A percentile compares a stretch with the other conserved stretches of the same genome.
These are phyloP conservation scores for Danielia reshetovae DNA, from an alignment of 805 yeast genomes.

Conservation along the genomic window DNA sequence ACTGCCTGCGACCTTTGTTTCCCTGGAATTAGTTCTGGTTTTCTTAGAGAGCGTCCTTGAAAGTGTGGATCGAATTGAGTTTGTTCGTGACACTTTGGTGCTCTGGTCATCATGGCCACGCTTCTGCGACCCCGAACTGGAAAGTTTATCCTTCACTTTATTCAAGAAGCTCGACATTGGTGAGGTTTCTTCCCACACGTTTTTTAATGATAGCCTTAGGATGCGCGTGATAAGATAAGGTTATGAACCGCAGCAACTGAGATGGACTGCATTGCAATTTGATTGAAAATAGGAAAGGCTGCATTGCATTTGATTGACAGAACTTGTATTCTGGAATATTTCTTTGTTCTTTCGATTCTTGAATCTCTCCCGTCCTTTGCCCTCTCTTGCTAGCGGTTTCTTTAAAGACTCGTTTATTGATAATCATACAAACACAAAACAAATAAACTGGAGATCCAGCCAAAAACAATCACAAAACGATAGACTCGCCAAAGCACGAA, in stretches of 20 bases:
- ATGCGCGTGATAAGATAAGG: neutral
- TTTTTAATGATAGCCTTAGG: neutral
- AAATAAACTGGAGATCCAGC: conserved; percentile 3
- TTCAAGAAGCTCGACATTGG: neutral
- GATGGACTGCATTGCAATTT: too few species aligned
- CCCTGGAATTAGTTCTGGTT: too few species aligned
- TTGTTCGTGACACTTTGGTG: neutral
- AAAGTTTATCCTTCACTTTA: neutral
- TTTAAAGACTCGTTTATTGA: conserved; percentile 3
- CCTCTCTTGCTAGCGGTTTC: neutral
- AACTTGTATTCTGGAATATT: too few species aligned
- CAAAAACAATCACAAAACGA: neutral
- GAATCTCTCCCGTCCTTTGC: too few species aligned
- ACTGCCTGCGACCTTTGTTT: too few species aligned
- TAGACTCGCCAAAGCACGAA: neutral
- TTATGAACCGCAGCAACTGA: too few species aligned
- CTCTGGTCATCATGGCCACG: neutral
- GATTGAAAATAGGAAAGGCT: too few species aligned
- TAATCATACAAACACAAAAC: conserved; percentile 11
- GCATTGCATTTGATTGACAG: too few species aligned
- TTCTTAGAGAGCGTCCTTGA: neutral
- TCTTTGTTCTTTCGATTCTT: too few species aligned
- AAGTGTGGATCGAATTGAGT: conserved; percentile 2
- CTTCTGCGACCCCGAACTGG: too few species aligned
- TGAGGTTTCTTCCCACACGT: neutral